Evolutionary conservation across 1,139 yeast species (phyloP), one percentile per base, ranked within the genome.

Genomic region (Casaregolazyma lundiana): DNA sequence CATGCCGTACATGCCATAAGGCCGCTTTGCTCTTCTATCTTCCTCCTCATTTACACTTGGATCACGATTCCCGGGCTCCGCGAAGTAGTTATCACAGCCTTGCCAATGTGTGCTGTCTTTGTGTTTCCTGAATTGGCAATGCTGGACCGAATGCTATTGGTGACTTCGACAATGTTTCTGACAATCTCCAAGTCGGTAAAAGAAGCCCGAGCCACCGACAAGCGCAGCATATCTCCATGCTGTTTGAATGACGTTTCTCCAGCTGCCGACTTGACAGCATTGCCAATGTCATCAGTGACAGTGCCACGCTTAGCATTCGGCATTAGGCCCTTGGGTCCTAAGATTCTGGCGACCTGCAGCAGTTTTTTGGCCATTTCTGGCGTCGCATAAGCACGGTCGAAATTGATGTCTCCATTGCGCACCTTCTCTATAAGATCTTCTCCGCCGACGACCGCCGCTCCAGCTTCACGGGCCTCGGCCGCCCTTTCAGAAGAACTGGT

Each of bases 321-420:
- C 87, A 90, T 84, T 54, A 92, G 75, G 22, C 96, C 96, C 60
- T 76, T 80, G 37, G 96, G 95, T 50, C 98, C 97, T 55, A 94
- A 73, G 13, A 76, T 72, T 61, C 89, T 78, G 22, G 95, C 96
- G 30, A 88, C 70, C 45, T 76, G 72, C 52, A 75, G 76, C 56
- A 92, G 72, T 37, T 76, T 73, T 21, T 77, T 68, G 35, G 77
- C 76, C 53, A 88, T 78, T 43, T 88, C 96, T 1, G 95, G 84
- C 1, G 96, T 84, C 6, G 97, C 95, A 60, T 84, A 82, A 34
- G 89, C 81, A 60, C 81, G 84, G 59, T 89, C 89, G 59, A 83
- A 84, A 55, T 77, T 75, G 39, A 87, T 69, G 22, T 71, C 70
- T 19, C 88, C 92, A 6, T 71, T 66, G 46, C 72, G 68, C 51